Conservation (phyloP, 768 basidiomycete genomes). For the Sutorius australiensis region DNA sequence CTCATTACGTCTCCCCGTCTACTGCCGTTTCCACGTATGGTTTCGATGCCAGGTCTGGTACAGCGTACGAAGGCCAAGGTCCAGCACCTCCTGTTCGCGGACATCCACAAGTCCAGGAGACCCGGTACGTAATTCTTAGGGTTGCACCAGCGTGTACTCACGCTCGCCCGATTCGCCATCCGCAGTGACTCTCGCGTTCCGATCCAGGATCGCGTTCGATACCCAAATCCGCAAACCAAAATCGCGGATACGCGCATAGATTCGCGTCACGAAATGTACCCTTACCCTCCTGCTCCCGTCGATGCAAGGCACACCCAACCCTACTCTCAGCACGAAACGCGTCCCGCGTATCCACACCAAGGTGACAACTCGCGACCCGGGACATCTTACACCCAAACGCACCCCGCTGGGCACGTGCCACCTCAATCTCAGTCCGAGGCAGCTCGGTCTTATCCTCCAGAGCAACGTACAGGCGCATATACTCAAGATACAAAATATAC, state of each 20-base stretch:
- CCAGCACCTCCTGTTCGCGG: conserved; percentile 15
- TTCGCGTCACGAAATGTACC: conserved; percentile 25
- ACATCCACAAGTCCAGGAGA: conserved; percentile 19
- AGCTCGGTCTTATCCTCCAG: conserved; percentile 16
- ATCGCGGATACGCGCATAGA: conserved; percentile 22
- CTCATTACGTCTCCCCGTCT: conserved; percentile 23
- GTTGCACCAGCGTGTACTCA: background rate
- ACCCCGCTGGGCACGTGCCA: conserved; percentile 8
- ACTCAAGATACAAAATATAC: conserved; percentile 22
- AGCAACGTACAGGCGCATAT: conserved; percentile 20
- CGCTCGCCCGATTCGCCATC: conserved; percentile 8
- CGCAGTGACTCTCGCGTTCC: conserved; percentile 23
- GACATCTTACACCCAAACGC: conserved; percentile 18
- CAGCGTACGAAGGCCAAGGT: conserved; percentile 18
- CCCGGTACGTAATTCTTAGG: conserved; percentile 18
- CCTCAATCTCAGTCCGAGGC: conserved; percentile 15
- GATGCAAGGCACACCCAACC: conserved; percentile 23
- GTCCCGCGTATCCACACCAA: conserved; percentile 19
- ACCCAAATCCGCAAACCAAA: conserved; percentile 18
- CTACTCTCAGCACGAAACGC: conserved; percentile 21
- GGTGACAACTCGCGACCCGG: conserved; percentile 17
- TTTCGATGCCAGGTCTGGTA: conserved; percentile 18
- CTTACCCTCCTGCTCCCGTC: conserved; percentile 12
- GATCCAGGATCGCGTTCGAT: conserved; percentile 21
- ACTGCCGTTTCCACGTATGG: conserved; percentile 16